A percentile compares a stretch with the other conserved stretches of the same genome.
Conservation (phyloP, 495 filamentous ascomycete species). For the Echria macrotheca region DNA sequence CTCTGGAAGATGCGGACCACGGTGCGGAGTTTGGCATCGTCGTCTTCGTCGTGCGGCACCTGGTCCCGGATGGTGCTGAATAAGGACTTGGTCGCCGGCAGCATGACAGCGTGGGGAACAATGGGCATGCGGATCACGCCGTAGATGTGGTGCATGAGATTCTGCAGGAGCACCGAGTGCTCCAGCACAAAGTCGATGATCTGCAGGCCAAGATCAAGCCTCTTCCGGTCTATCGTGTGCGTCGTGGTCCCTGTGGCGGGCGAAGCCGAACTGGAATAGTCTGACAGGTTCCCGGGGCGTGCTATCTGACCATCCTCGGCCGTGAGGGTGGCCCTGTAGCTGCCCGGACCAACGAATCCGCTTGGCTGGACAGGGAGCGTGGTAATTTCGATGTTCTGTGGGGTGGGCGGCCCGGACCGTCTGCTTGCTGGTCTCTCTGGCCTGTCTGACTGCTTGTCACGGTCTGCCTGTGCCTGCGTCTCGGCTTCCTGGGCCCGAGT, state of each 20-base stretch:
- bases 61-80: conserved; percentile 1
- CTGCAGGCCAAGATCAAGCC: conserved; percentile 8
- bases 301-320: conserved; percentile 2
- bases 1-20: conserved; percentile 13
- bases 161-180: conserved; percentile 2
- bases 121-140: conserved; percentile 10
- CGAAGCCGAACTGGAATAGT: conserved; percentile 1
- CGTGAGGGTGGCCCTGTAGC: conserved; percentile 10
- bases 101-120: conserved; percentile 9
- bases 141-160: conserved; percentile 9
- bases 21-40: conserved; percentile 9
- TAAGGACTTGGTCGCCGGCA: conserved; percentile 4
- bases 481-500: conserved; percentile 2
- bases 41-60: neutral
- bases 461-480: neutral
- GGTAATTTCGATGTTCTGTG: conserved; percentile 8
- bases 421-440: too few species aligned
- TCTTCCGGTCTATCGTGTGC: conserved; percentile 10
- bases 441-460: neutral
- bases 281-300: conserved; percentile 3
- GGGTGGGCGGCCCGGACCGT: neutral
- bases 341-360: conserved; percentile 10
- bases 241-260: conserved; percentile 5
- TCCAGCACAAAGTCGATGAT: conserved; percentile 11
- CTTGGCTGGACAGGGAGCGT: conserved; percentile 9